phyloP scores from a whole-genome alignment of 768 basidiomycete genomes.

The Leucosporidium yakuticum region DNA sequence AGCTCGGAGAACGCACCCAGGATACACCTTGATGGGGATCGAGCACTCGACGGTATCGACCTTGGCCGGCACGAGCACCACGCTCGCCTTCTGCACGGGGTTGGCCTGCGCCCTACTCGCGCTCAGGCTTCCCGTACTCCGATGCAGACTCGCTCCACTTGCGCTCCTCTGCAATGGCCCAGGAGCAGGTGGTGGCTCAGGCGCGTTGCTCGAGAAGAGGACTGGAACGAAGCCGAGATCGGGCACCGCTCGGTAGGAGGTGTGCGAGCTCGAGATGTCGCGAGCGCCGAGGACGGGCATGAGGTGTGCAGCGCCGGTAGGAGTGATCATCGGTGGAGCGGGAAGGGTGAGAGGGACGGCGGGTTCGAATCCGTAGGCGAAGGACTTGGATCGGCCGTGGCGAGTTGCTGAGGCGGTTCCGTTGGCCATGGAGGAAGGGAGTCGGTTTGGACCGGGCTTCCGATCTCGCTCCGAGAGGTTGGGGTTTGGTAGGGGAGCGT shows the following conservation, averaged over 20 bases:
- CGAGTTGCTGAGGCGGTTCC: not conserved
- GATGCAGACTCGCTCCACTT: slow-evolving; percentile 15
- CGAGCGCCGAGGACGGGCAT: slow-evolving; percentile 30
- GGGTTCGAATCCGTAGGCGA: slow-evolving; percentile 36
- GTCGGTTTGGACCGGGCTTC: slow-evolving; percentile 42
- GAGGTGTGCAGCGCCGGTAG: slow-evolving; percentile 37
- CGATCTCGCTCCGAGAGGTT: no score
- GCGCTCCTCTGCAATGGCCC: slow-evolving; percentile 30
- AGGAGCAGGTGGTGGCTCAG: slow-evolving; percentile 15
- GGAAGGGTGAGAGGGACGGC: slow-evolving; percentile 32
- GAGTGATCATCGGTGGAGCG: slow-evolving; percentile 26
- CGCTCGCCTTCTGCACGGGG: slow-evolving; percentile 38
- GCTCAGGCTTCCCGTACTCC: slow-evolving; percentile 9
- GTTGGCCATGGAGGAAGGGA: slow-evolving; percentile 25
- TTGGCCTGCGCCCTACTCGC: slow-evolving; percentile 44
- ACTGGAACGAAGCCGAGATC: slow-evolving; percentile 39
- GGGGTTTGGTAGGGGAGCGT: not conserved
- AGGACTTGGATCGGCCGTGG: slow-evolving; percentile 35
- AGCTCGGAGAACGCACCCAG: slow-evolving; percentile 52
- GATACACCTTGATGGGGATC: slow-evolving; percentile 79
- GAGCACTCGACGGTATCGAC: slow-evolving; percentile 91
- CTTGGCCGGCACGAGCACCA: slow-evolving; percentile 46
- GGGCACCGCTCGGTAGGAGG: slow-evolving; percentile 39
- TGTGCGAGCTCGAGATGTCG: slow-evolving; percentile 14
- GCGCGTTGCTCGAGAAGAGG: slow-evolving; percentile 32